phyloP scores from a whole-genome alignment of 345 rosid genomes.

The Melastoma malabathricum region DNA sequence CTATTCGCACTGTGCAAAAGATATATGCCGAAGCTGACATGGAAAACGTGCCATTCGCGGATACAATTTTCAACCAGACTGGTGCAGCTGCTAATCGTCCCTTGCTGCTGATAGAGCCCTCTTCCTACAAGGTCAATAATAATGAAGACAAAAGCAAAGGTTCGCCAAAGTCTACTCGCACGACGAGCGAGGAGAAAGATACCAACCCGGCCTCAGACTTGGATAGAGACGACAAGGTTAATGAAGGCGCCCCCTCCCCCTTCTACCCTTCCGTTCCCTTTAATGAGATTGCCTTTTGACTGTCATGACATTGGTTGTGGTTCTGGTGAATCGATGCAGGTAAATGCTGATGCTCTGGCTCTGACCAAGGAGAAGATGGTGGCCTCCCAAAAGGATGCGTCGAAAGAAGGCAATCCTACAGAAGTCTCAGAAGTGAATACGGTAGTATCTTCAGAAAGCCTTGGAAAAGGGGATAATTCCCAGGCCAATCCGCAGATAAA shows the following conservation, averaged over 20 bases:
- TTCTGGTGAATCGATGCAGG: slow-evolving; percentile 8
- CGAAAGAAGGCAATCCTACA: slow-evolving; percentile 12
- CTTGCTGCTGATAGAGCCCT: slow-evolving; percentile 58
- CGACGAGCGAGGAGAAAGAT: slow-evolving; percentile 40
- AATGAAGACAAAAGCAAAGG: slow-evolving; percentile 44
- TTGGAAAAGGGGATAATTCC: slow-evolving; percentile 13
- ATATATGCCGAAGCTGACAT: slow-evolving; percentile 54
- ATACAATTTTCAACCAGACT: slow-evolving; percentile 30
- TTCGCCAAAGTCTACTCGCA: slow-evolving; percentile 16
- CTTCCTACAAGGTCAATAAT: slow-evolving; percentile 45
- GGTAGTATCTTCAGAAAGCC: slow-evolving; percentile 8
- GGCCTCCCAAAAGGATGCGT: slow-evolving; percentile 13
- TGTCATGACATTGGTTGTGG: slow-evolving; percentile 6
- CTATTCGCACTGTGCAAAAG: slow-evolving; percentile 80
- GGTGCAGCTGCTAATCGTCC: slow-evolving; percentile 46
- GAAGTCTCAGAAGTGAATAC: slow-evolving; percentile 12
- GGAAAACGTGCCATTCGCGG: slow-evolving; percentile 57
- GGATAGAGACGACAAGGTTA: slow-evolving; percentile 23
- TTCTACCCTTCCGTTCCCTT: slow-evolving; percentile 2
- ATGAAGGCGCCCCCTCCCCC: slow-evolving; percentile 10
- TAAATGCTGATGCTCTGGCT: slow-evolving; percentile 14
- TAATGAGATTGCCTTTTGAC: slow-evolving; percentile 6
- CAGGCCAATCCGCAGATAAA: slow-evolving; percentile 11
- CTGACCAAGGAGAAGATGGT: slow-evolving; percentile 11
- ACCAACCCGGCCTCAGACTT: slow-evolving; percentile 16